Base-by-base conservation (phyloP, 1,284 basidiomycete genomes). In the Rhodotorula sp. region DNA sequence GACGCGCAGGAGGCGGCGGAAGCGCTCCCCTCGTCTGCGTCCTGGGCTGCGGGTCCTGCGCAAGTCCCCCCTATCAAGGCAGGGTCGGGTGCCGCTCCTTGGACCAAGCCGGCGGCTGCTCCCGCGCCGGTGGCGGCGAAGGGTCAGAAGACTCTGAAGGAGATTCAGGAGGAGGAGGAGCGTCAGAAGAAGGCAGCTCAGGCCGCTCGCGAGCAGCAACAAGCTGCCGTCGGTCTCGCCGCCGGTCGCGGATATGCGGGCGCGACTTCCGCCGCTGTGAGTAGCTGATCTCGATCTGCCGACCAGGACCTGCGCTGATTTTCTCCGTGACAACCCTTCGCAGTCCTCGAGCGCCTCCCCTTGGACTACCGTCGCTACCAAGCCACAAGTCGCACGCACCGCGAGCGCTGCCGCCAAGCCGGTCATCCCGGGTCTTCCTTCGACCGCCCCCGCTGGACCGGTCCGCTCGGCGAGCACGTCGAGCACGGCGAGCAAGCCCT, bases 111-210 rank as follows among this genome's bases (percentile, higher is more conserved):
- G 47, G 7, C 71, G 62, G 69, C 75, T 49, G 60, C 78, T 39
- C 64, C 73, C 71, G 5, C 64, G 69, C 8, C 54, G 66, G n/a
- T 65, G 74, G 84, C 8, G 79, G 46, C 12, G n/a, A 64, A 56
- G 63, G 34, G 52, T 20, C 63, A 64, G 29, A 97, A 95, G 86
- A 92, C 92, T 3, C 90, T 99, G 88, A 97, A 95, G 85, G 94
- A 99, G 84, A 99, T 99, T 61, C 93, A 97, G 81, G 94, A 98
- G 81, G 96, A 99, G 79, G 96, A 99, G 81, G 91, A 97, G 83
- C 87, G 84, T 75, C 86, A 89, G 75, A 93, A 92, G 85, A 90
- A 88, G 80, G 80, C 71, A 15, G 54, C 54, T 10, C 54, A 56
- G 54, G 15, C 63, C 62, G 39, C 47, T 52, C 31, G 68, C 49